Base-by-base conservation (phyloP, 768 basidiomycete genomes). In the Hortiboletus campestris region DNA sequence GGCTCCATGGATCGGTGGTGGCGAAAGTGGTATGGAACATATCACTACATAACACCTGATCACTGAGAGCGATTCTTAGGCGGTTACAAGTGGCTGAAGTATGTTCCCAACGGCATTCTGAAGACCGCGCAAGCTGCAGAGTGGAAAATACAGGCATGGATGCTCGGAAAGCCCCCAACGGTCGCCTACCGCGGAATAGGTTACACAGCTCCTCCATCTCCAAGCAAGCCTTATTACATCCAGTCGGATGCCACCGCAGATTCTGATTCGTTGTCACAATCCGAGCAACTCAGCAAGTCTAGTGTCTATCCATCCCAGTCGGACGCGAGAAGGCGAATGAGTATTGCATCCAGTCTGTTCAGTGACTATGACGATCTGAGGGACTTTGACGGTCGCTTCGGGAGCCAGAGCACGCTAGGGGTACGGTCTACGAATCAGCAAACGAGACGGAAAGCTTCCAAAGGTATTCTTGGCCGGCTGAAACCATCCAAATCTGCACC, bases 61-160 rank as follows among this genome's bases (percentile, higher is more conserved):
- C 49, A 19, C 55, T 67, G 54, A 69, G 32, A 46, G 36, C 51
- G 38, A 55, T 25, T 31, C 46, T 11, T 59, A 90, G 89, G 81
- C 65, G 88, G 91, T 16, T 98, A 97, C 75, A 94, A 89, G 67
- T 98, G 94, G 94, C 80, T 99, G 49, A 96, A 94, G 72, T 98
- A 94, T 67, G 90, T 99, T 7, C 96, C 96, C 1, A 91, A 90
- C 57, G 86, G 90, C 29, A 84, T 99, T 38, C 78, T 99, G 59
- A 94, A 91, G 76, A 94, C 94, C 0, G 96, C 94, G 1, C 94
- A 96, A 70, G 91, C 94, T 5, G 96, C 96, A 0, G 96, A 99
- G 67, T 98, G 94, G 94, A 93, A 89, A 71, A 78, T 98, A 43
- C 94, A 97, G 66, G 90, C 91, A 0, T 98, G 95, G 91, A 91